phyloP scores from a whole-genome alignment of 371 early-diverging fungal species.

The Mortierella sp. region DNA sequence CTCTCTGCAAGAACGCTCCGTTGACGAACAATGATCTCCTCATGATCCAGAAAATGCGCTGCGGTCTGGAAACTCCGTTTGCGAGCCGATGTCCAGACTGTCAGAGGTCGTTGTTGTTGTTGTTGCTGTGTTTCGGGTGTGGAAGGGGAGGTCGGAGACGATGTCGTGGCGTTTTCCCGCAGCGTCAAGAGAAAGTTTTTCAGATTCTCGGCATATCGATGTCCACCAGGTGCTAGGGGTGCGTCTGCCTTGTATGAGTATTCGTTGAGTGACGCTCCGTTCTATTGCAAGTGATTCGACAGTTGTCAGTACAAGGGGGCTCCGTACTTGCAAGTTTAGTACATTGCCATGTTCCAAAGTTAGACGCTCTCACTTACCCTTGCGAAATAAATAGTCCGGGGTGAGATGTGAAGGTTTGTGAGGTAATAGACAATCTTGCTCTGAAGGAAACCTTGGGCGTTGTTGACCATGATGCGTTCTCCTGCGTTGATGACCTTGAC shows the following conservation, averaged over 20 bases:
- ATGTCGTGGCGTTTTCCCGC: constrained; percentile 58
- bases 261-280: constrained; percentile 64
- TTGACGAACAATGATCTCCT: constrained; percentile 66
- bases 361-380: constrained; percentile 63
- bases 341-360: not conserved
- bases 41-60: constrained; percentile 67
- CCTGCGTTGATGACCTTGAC: constrained; percentile 95
- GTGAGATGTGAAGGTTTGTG: constrained; percentile 89
- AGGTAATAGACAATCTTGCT: constrained; percentile 92
- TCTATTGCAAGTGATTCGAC: constrained; percentile 19
- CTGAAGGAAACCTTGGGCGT: constrained; percentile 84
- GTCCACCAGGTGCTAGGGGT: constrained; percentile 68
- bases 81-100: constrained; percentile 86
- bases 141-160: constrained; percentile 9
- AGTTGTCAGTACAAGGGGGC: constrained; percentile 16
- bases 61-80: constrained; percentile 80
- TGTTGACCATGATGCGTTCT: constrained; percentile 89
- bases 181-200: constrained; percentile 68
- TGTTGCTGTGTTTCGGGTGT: constrained; percentile 26
- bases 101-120: constrained; percentile 32
- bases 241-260: constrained; percentile 65
- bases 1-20: constrained; percentile 84
- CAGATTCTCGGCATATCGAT: constrained; percentile 71
- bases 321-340: not conserved
- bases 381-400: constrained; percentile 91